Evolutionary conservation across 2,329 filamentous ascomycete species (phyloP), one percentile per base, ranked within the genome.

Genomic region (Xylariaceae sp.): DNA sequence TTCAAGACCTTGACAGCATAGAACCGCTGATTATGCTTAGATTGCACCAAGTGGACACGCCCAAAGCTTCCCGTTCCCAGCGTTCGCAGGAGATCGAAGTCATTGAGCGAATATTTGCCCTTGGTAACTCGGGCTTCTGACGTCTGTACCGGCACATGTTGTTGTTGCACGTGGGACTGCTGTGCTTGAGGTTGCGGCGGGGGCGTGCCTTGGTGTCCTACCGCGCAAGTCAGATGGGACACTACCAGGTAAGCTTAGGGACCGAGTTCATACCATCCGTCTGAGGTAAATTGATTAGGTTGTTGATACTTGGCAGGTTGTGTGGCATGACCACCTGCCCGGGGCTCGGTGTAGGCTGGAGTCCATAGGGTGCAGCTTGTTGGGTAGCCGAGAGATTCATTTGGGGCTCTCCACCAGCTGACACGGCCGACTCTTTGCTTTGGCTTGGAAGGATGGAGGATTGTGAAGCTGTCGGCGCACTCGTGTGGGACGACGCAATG

Each of bases 1-100:
- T 98, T 98, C 66, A 98, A 70, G 50, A 98, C 92, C 70, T 98
- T 98, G 66, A 98, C 83, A 31, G 92, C 92, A 67, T 98, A 98
- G 72, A 89, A 98, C 46, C 92, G 83, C 67, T 94, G 86, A 65
- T 98, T 98, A 69, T 98, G 92, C 66, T 89, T 92, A 50, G 89
- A 96, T 68, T 97, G 92, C 37, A 97, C 92, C 44, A 98, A 72
- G 61, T 98, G 92, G 31, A 98, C 92, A 52, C 92, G 78, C 31
- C 92, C 92, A 66, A 98, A 98, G 64, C 89, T 96, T 58, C 92
- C 92, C 23, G 92, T 98, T 36, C 92, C 92, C 48, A 98, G 73
- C 26, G 92, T 98, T 54, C 92, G 79, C 67, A 89, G 78, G 50
- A 98, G 82, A 46, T 83, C 74, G 59, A 98, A 98, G 68, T 98